Evolutionary conservation across 495 filamentous ascomycete genomes (phyloP).

Genomic region (Xylaria palmicola): DNA sequence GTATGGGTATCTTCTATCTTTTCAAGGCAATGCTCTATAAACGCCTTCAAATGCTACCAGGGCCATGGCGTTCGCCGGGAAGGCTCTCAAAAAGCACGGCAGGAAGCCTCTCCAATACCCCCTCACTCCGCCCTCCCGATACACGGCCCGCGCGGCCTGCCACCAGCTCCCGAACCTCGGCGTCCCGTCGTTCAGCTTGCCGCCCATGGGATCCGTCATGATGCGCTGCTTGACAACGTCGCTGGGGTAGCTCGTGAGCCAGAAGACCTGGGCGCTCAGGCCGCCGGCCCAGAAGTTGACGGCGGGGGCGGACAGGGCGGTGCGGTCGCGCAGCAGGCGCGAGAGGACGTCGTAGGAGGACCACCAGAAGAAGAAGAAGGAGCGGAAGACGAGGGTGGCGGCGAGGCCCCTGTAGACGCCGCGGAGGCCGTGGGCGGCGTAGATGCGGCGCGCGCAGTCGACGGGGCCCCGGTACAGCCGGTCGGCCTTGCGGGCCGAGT

Average conservation of each 20-base stretch:
- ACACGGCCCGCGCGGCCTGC: slow-evolving; percentile 76
- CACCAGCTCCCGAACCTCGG: slow-evolving; percentile 73
- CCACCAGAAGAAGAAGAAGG: slow-evolving; percentile 99
- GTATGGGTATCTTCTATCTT: background rate
- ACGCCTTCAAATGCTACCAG: slow-evolving; percentile 89
- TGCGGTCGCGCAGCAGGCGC: slow-evolving; percentile 60
- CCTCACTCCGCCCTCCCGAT: slow-evolving; percentile 65
- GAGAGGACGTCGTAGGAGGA: slow-evolving; percentile 84
- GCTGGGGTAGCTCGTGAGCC: slow-evolving; percentile 85
- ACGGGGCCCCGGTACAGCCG: slow-evolving; percentile 82
- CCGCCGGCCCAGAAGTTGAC: slow-evolving; percentile 98
- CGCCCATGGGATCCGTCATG: slow-evolving; percentile 88
- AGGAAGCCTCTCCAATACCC: slow-evolving; percentile 94
- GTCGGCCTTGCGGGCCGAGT: slow-evolving; percentile 68
- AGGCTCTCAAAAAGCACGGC: slow-evolving; percentile 90
- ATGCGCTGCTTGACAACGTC: slow-evolving; percentile 98
- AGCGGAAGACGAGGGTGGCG: slow-evolving; percentile 84
- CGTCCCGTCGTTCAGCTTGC: slow-evolving; percentile 64
- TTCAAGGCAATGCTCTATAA: slow-evolving; percentile 73
- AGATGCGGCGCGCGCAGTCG: slow-evolving; percentile 73
- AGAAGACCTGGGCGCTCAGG: slow-evolving; percentile 87
- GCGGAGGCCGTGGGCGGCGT: slow-evolving; percentile 62
- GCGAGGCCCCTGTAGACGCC: slow-evolving; percentile 83
- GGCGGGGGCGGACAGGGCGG: slow-evolving; percentile 69
- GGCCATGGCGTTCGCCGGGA: slow-evolving; percentile 95